Percentiles rank a stretch among this genome's conserved stretches.
Conservation (phyloP, 345 rosid genomes). For the Anacardium occidentale region DNA sequence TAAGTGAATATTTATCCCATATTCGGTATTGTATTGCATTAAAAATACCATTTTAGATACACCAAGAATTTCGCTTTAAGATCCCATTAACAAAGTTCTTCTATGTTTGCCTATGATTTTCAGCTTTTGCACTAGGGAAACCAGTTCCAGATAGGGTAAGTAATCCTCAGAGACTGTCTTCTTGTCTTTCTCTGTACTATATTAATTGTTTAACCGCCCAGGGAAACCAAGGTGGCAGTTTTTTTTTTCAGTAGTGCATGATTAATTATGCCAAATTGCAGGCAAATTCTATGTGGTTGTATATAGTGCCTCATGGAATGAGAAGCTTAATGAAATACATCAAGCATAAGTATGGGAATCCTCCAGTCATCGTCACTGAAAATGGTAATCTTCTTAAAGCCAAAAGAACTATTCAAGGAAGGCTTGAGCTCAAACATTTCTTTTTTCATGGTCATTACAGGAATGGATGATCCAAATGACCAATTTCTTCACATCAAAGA, state of each 20-base stretch:
- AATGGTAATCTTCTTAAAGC: constrained; percentile 38
- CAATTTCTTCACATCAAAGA: constrained; percentile 41
- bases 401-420: background rate
- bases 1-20: constrained; percentile 29
- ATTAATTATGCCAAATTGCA: constrained; percentile 23
- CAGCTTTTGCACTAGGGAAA: constrained; percentile 58
- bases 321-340: constrained; percentile 70
- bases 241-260: background rate
- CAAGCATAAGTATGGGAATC: constrained; percentile 60
- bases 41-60: background rate
- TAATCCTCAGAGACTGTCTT: background rate
- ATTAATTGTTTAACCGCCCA: background rate
- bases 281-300: constrained; percentile 74
- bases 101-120: constrained; percentile 21
- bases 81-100: background rate
- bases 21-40: background rate
- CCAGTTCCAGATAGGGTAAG: constrained; percentile 77
- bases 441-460: constrained; percentile 34
- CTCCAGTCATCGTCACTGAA: constrained; percentile 59
- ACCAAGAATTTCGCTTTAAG: background rate
- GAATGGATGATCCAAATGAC: constrained; percentile 82
- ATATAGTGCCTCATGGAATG: constrained; percentile 64
- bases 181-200: background rate
- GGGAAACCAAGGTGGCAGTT: background rate
- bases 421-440: background rate